Evolutionary conservation across 2,329 filamentous ascomycete species (phyloP).

Genomic region (Clarireedia homoeocarpa): DNA sequence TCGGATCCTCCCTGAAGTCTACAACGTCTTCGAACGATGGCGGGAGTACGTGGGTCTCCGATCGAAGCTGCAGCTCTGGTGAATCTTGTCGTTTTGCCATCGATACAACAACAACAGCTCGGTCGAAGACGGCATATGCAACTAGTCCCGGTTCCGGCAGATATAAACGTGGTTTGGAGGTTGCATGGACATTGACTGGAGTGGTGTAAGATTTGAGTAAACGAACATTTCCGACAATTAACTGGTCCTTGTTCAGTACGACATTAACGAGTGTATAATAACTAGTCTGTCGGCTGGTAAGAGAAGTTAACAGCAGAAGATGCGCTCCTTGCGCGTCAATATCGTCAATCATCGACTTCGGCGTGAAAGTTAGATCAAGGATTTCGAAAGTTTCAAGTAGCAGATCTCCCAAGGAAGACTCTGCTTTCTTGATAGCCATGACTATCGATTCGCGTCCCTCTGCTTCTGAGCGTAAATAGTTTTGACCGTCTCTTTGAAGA

Average conservation of each 20-base stretch:
- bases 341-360: slow-evolving; percentile 43
- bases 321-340: slow-evolving; percentile 45
- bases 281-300: slow-evolving; percentile 43
- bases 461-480: slow-evolving; percentile 63
- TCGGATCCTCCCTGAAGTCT: slow-evolving; percentile 61
- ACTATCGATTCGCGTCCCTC: slow-evolving; percentile 61
- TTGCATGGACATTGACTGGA: slow-evolving; percentile 33
- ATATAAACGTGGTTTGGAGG: slow-evolving; percentile 57
- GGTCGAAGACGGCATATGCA: slow-evolving; percentile 73
- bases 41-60: slow-evolving; percentile 54
- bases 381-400: slow-evolving; percentile 59
- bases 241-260: slow-evolving; percentile 45
- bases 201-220: slow-evolving; percentile 58
- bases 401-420: slow-evolving; percentile 40
- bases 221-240: slow-evolving; percentile 58
- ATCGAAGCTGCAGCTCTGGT: slow-evolving; percentile 67
- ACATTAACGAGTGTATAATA: slow-evolving; percentile 73
- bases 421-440: slow-evolving; percentile 49
- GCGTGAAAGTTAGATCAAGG: slow-evolving; percentile 69
- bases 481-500: slow-evolving; percentile 78
- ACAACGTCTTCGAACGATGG: slow-evolving; percentile 79
- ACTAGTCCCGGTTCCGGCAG: slow-evolving; percentile 73
- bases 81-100: slow-evolving; percentile 59
- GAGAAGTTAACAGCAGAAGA: slow-evolving; percentile 53
- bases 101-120: slow-evolving; percentile 70